These are phyloP conservation scores for Tilletia horrida DNA, from an alignment of 1,284 basidiomycete species.

Conservation along the genomic window DNA sequence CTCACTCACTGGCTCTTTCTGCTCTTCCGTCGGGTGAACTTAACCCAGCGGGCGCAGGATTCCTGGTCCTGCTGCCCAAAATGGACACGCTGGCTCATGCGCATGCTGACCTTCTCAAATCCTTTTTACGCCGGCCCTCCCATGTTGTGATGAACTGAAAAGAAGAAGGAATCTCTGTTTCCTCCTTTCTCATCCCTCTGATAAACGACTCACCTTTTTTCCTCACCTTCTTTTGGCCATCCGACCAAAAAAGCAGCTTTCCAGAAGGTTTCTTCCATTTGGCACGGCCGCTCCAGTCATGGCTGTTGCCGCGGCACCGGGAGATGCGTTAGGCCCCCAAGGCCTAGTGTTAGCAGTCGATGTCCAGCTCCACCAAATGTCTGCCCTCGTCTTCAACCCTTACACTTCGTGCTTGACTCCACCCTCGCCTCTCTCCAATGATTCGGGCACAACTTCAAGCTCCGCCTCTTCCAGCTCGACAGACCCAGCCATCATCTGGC, in stretches of 20 bases:
- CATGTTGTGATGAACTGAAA: too few relatives aligned
- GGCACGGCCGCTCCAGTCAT: background rate
- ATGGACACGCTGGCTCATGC: background rate
- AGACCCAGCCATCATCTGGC: background rate
- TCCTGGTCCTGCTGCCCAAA: too few relatives aligned
- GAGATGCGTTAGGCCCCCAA: background rate
- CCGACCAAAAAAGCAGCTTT: too few relatives aligned
- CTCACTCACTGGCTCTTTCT: too few relatives aligned
- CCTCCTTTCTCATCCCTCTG: background rate
- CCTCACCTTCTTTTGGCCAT: background rate
- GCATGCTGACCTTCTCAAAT: background rate
- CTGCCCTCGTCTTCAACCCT: slow-evolving; percentile 11
- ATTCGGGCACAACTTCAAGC: background rate
- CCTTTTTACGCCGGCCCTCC: background rate
- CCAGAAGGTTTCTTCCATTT: background rate
- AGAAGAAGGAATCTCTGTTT: background rate
- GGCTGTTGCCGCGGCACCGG: background rate
- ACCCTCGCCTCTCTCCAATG: background rate
- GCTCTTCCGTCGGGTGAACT: too few relatives aligned
- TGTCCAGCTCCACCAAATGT: slow-evolving; percentile 8
- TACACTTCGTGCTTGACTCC: background rate
- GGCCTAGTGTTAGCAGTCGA: slow-evolving; percentile 2
- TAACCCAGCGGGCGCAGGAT: too few relatives aligned
- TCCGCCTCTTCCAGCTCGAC: background rate
- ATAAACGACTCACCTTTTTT: background rate